phyloP scores from a whole-genome alignment of 2,329 filamentous ascomycete genomes.

The Colletotrichum sp. region DNA sequence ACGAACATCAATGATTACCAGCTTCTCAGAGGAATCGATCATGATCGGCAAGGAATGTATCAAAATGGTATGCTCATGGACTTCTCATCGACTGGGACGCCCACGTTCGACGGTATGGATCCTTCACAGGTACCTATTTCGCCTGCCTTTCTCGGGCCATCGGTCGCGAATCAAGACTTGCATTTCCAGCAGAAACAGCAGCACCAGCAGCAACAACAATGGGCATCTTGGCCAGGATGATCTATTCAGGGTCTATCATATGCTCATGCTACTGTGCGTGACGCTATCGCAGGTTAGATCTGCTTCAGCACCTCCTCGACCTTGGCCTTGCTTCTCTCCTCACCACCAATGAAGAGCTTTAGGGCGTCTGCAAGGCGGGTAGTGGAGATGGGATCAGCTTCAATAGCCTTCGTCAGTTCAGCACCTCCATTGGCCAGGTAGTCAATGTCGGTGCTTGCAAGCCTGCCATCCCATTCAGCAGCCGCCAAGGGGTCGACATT shows the following conservation, averaged over 20 bases:
- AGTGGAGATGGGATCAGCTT: constrained; percentile 39
- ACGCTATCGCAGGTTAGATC: constrained; percentile 14
- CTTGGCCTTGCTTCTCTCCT: constrained; percentile 40
- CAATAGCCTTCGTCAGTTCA: constrained; percentile 46
- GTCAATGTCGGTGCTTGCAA: constrained; percentile 45
- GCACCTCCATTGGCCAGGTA: constrained; percentile 51
- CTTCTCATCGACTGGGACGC: neutral
- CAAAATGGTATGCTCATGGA: neutral
- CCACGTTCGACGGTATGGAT: neutral
- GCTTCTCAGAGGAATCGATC: neutral
- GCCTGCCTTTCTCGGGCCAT: neutral
- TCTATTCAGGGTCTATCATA: neutral
- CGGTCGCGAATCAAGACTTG: neutral
- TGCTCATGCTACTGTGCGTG: neutral
- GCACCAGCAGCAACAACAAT: neutral
- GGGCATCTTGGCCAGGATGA: constrained; percentile 6
- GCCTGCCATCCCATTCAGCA: constrained; percentile 41
- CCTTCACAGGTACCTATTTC: neutral
- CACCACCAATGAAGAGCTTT: constrained; percentile 43
- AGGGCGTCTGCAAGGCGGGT: constrained; percentile 43
- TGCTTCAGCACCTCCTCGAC: constrained; percentile 37
- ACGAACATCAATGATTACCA: neutral
- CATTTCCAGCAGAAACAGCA: neutral
- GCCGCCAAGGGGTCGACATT: constrained; percentile 43
- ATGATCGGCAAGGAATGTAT: neutral